phyloP scores from a whole-genome alignment of 2,329 filamentous ascomycete species.

The Alternaria arbusti region DNA sequence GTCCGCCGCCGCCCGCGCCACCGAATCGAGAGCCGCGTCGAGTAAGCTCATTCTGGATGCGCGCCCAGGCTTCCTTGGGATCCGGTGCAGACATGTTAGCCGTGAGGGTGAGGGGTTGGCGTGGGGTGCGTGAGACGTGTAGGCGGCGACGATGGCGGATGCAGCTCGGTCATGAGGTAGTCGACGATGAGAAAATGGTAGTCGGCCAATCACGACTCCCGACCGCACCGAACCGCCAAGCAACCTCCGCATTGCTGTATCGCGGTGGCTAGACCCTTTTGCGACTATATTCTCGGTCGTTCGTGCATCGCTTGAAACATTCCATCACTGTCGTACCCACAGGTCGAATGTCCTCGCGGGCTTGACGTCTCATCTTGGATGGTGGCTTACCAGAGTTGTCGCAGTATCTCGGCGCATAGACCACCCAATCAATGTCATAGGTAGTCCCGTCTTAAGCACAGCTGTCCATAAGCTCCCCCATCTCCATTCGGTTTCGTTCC shows the following conservation, averaged over 20 bases:
- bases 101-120: constrained; percentile 24
- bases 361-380: constrained; percentile 16
- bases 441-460: constrained; percentile 40
- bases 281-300: not conserved
- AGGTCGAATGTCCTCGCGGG: not conserved
- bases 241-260: constrained; percentile 15
- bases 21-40: constrained; percentile 55
- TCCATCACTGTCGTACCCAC: not conserved
- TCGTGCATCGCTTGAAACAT: not conserved
- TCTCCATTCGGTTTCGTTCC: constrained; percentile 15
- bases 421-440: constrained; percentile 38
- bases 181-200: constrained; percentile 35
- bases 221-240: constrained; percentile 30
- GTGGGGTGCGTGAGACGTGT: constrained; percentile 42
- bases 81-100: constrained; percentile 53
- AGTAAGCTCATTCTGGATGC: constrained; percentile 67
- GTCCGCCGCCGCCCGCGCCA: constrained; percentile 55
- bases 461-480: constrained; percentile 44
- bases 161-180: constrained; percentile 36
- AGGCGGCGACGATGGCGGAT: constrained; percentile 28
- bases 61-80: constrained; percentile 70
- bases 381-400: constrained; percentile 20
- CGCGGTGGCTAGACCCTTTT: not conserved
- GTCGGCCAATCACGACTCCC: constrained; percentile 35
- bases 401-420: constrained; percentile 33